phyloP scores from a whole-genome alignment of 164 flowering plant species.

The Vitis labrusca region DNA sequence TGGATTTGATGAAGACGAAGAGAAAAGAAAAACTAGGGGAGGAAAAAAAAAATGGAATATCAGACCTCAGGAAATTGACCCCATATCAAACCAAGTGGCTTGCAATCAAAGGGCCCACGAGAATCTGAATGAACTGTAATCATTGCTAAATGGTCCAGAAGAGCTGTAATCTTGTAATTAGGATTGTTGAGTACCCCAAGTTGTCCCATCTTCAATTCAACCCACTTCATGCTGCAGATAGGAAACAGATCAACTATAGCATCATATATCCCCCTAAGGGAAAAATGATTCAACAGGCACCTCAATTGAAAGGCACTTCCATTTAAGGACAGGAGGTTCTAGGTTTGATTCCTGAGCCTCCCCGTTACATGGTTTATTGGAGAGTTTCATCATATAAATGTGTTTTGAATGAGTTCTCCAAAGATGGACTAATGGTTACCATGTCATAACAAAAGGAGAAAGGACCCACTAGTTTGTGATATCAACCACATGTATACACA shows the following conservation, averaged over 20 bases:
- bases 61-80: slow-evolving; percentile 83
- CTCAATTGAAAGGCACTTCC: no score
- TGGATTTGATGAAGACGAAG: no score
- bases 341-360: no score
- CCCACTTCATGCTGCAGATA: slow-evolving; percentile 92
- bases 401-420: no score
- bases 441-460: no score
- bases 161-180: slow-evolving; percentile 91
- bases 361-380: no score
- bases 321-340: no score
- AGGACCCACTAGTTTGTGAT: no score
- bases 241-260: slow-evolving; percentile 1
- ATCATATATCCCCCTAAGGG: neutral
- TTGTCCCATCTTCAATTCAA: slow-evolving; percentile 93
- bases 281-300: neutral
- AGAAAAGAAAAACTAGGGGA: slow-evolving; percentile 2
- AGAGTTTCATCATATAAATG: no score
- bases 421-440: no score
- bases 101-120: slow-evolving; percentile 92
- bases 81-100: slow-evolving; percentile 97
- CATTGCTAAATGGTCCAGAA: slow-evolving; percentile 93
- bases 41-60: neutral
- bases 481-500: no score
- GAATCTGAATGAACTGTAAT: slow-evolving; percentile 86
- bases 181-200: slow-evolving; percentile 95